These are phyloP conservation scores for Schizophyllum commune DNA, from an alignment of 1,284 basidiomycete genomes.

Conservation along the genomic window DNA sequence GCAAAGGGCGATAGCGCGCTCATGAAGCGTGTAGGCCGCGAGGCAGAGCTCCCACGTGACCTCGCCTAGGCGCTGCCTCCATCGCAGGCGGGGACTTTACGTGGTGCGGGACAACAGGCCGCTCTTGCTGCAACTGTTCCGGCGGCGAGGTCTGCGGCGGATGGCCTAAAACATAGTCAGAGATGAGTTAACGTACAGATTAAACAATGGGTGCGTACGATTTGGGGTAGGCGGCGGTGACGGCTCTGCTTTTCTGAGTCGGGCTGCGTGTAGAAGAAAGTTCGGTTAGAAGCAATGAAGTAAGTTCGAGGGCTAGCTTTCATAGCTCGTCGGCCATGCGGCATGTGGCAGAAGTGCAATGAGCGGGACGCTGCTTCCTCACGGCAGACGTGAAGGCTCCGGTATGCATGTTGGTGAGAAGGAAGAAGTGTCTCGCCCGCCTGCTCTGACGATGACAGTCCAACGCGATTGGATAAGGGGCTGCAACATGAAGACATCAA, in stretches of 20 bases:
- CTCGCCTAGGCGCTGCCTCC: not conserved
- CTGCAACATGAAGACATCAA: not conserved
- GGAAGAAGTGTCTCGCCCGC: not conserved
- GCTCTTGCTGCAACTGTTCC: not conserved
- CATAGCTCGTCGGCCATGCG: not conserved
- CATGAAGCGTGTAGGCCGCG: not conserved
- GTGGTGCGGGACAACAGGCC: not conserved
- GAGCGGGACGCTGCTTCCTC: not conserved
- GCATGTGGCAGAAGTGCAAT: not conserved
- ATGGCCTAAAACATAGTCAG: not conserved
- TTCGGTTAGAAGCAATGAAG: not conserved
- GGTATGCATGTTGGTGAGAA: not conserved
- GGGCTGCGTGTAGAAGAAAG: not conserved
- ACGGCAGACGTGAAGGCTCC: not conserved
- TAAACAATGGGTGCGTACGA: not conserved
- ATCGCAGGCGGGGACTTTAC: not conserved
- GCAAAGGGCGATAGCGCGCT: not conserved
- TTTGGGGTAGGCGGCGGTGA: not conserved
- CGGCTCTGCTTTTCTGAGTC: not conserved
- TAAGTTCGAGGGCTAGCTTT: not conserved
- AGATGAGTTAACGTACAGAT: not conserved
- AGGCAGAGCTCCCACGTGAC: not conserved
- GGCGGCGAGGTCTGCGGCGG: not conserved
- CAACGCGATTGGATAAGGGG: not conserved
- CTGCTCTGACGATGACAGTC: not conserved